Evolutionary conservation across 208 protist species (phyloP), one percentile per base, ranked within the genome.

Genomic region (Wallacemonas sp.): DNA sequence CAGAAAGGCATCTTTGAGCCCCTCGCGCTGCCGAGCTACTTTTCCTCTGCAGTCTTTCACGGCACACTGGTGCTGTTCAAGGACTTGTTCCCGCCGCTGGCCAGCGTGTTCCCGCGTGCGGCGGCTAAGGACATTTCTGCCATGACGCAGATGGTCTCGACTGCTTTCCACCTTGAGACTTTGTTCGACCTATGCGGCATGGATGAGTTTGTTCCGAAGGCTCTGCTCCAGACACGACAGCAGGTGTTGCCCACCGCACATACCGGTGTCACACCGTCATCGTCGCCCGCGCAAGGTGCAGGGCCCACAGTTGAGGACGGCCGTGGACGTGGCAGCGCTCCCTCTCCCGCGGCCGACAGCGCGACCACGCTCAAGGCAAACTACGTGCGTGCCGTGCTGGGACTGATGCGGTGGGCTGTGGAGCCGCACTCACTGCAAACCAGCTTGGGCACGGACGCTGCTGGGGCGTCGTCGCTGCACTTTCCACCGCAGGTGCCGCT

Each of bases 341-440:
- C n/a, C n/a, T n/a, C n/a, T n/a, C n/a, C n/a, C n/a, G n/a, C n/a
- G n/a, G n/a, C n/a, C n/a, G 66, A 61, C 26, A 46, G 36, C 33
- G 30, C 44, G 19, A 26, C 29, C 12, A 41, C 38, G 54, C 9
- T 44, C 39, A 53, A 63, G 24, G 62, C 33, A 4, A 57, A 60
- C 29, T 64, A 85, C 29, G 71, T 70, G 9, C 81, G 85, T 6
- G 84, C 73, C 24, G 41, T 92, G 13, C 75, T 94, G 12, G 88
- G 88, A n/a, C 65, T 72, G 21, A 69, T 94, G 42, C 87, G 87
- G 19, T 93, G 87, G 83, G 62, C 87, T 3, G 17, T 87, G 27
- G 76, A 86, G 45, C 74, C 77, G 13, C 73, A 80, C 27, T 63
- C 59, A 15, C 45, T 74, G 30, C 63, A 45, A 17, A 57, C 50